Conservation (phyloP, 176 grass and related monocot genomes). For the Musa troglodytarum region DNA sequence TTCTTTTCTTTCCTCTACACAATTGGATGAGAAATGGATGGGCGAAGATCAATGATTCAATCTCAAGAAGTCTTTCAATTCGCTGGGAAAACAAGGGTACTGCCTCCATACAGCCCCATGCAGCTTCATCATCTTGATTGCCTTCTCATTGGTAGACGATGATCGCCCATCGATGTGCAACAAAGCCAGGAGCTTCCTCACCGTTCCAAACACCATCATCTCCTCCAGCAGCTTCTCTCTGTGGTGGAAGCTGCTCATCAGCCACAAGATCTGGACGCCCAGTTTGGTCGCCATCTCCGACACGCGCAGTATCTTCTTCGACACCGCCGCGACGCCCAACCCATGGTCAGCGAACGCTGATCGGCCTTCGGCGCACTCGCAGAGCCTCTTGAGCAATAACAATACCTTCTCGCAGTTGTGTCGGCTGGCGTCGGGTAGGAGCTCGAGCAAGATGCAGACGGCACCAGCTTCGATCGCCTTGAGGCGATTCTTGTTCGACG, state of each 20-base stretch:
- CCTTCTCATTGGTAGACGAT: constrained; percentile 61
- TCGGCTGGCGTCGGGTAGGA: constrained; percentile 51
- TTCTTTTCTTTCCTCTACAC: no score
- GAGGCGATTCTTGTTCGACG: constrained; percentile 24
- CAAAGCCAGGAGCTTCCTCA: constrained; percentile 38
- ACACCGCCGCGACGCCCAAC: constrained; percentile 36
- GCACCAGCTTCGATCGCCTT: constrained; percentile 65
- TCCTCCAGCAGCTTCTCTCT: constrained; percentile 43
- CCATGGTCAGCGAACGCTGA: constrained; percentile 59
- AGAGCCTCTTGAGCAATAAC: constrained; percentile 66
- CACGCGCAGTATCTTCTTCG: constrained; percentile 31
- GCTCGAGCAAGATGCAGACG: constrained; percentile 55
- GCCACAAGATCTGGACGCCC: constrained; percentile 64
- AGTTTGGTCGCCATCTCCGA: constrained; percentile 65
- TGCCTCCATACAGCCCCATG: constrained; percentile 57
- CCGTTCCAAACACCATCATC: constrained; percentile 9
- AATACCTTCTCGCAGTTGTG: constrained; percentile 50
- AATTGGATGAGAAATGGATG: no score
- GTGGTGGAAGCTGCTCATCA: constrained; percentile 36
- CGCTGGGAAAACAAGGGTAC: constrained; percentile 65
- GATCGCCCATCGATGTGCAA: constrained; percentile 37
- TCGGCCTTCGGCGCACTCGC: constrained; percentile 60
- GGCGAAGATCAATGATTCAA: constrained; percentile 4
- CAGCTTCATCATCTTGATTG: constrained; percentile 32
- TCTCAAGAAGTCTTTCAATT: constrained; percentile 46